Base-by-base conservation (phyloP, 2,329 filamentous ascomycete species). In the Colletotrichum caudatum region DNA sequence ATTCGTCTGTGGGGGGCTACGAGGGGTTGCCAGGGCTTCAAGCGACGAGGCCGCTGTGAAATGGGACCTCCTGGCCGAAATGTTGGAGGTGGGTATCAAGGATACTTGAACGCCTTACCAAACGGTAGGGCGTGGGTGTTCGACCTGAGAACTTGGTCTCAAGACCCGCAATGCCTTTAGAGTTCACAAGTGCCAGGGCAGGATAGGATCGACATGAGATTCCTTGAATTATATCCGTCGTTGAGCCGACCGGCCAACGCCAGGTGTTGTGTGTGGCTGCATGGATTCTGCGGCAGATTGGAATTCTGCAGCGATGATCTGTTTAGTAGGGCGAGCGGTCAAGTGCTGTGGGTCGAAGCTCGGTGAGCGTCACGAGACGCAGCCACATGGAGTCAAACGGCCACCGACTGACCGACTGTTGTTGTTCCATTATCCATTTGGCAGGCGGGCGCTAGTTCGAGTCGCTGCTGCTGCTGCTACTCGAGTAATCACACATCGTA, bases 41-140 rank as follows among this genome's bases (percentile, higher is more conserved):
- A 90, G 90, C 37, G 90, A 93, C 66, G 78, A 80, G 18, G 82
- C 84, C 51, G 81, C 86, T 77, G 77, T 88, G 41, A 89, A 91
- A 78, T 95, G 94, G 92, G 93, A 96, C 80, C 89, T 92, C 71
- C 79, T 97, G 72, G 94, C 93, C 0, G 94, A 97, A 80, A 93
- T 92, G 84, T 80, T 97, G 56, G 92, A 95, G 76, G 85, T 85
- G 77, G 82, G 84, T 53, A 74, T 80, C n/a, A 69, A 41, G 29
- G 65, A 72, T 37, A 54, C 41, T 60, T 72, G 69, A 72, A 41
- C n/a, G 41, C 53, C 35, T 46, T 33, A 50, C 46, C 48, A 57
- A 57, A 16, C 41, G 53, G 61, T 33, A 54, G 6, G 53, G 69
- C 23, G 35, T 56, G 65, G 59, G 48, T 64, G 39, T 33, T 39